Percentiles rank a stretch among this genome's conserved stretches.
Conservation (phyloP, 495 filamentous ascomycete genomes). For the Penicillium mononematosum region DNA sequence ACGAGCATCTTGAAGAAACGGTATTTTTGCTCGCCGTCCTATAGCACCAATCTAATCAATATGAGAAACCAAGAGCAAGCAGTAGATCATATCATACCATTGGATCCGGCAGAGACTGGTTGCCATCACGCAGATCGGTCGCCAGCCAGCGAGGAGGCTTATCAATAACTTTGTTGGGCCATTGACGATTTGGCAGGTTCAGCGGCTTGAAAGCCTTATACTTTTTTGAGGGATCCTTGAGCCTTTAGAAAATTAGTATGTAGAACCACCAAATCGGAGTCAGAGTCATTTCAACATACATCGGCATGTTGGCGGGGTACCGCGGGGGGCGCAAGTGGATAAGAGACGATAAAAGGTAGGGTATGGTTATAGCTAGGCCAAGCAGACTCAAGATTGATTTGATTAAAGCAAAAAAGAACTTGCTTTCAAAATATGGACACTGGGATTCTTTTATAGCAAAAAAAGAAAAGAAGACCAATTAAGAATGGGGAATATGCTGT, state of each 20-base stretch:
- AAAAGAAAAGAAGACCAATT: conserved; percentile 20
- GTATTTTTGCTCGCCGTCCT: conserved; percentile 95
- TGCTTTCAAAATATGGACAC: conserved; percentile 1
- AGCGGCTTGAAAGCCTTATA: conserved; percentile 80
- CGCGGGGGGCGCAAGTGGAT: conserved; percentile 28
- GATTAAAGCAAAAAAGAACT: background rate
- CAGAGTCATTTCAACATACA: conserved; percentile 27
- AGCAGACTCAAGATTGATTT: conserved; percentile 11
- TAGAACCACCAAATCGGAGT: background rate
- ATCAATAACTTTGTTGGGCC: conserved; percentile 74
- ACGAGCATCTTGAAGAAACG: conserved; percentile 92
- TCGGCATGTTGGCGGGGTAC: conserved; percentile 42
- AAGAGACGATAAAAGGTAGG: conserved; percentile 16
- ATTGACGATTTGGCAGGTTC: conserved; percentile 82
- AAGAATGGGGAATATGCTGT: conserved; percentile 24
- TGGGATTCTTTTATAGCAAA: conserved; percentile 17
- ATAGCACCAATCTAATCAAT: conserved; percentile 4
- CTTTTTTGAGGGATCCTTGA: conserved; percentile 91
- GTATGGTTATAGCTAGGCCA: background rate
- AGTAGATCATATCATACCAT: conserved; percentile 59
- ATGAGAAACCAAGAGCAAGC: background rate
- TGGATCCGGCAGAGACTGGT: conserved; percentile 83
- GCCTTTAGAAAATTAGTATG: conserved; percentile 52
- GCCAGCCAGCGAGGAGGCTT: conserved; percentile 84
- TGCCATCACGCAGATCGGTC: conserved; percentile 83